Conservation (phyloP, 75 land plant genomes). For the Cupressus sempervirens region DNA sequence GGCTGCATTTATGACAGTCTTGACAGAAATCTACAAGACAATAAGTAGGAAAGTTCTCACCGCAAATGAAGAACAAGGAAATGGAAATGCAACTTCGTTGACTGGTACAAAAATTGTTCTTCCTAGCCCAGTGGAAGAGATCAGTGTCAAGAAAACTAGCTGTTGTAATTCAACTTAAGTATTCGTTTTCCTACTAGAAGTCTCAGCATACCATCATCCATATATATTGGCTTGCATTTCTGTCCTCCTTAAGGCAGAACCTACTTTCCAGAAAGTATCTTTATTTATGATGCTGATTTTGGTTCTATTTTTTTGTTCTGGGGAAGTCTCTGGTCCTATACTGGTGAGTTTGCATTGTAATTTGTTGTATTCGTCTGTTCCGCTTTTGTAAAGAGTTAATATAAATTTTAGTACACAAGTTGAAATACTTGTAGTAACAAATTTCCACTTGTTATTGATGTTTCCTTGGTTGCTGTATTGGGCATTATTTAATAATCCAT, state of each 20-base stretch:
- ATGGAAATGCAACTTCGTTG: slow-evolving; percentile 16
- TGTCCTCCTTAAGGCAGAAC: neutral
- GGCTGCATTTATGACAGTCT: slow-evolving; percentile 31
- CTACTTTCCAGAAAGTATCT: neutral
- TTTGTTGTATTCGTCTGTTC: neutral
- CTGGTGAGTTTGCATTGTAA: neutral
- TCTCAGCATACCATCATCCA: neutral
- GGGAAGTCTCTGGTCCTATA: neutral
- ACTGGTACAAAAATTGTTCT: slow-evolving; percentile 23
- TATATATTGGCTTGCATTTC: neutral
- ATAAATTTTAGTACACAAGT: neutral
- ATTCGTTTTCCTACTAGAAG: neutral
- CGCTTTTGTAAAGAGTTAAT: neutral
- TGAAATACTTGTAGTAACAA: neutral
- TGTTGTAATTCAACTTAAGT: neutral
- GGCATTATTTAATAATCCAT: neutral
- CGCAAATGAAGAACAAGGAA: slow-evolving; percentile 33
- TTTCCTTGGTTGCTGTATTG: neutral
- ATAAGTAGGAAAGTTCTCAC: slow-evolving; percentile 34
- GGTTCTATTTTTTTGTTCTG: neutral
- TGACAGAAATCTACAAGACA: slow-evolving; percentile 37
- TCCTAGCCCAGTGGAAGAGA: slow-evolving; percentile 6
- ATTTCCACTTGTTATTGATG: neutral
- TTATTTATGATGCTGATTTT: neutral
- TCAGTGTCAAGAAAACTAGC: neutral